Conservation (phyloP, 2,329 filamentous ascomycete genomes). For the Chaetomium strumarium region DNA sequence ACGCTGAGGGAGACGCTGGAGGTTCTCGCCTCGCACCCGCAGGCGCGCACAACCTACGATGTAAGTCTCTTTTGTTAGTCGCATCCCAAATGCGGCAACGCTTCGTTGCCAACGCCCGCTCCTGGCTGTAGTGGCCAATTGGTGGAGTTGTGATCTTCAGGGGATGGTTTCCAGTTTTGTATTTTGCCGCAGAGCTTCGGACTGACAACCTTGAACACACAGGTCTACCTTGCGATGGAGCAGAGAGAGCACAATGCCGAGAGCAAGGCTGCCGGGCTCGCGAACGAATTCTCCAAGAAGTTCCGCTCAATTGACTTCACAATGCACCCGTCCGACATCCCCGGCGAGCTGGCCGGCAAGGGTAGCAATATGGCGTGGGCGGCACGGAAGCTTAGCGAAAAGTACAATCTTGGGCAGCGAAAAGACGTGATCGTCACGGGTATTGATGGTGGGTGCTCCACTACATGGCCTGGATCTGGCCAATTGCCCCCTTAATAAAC, state of each 20-base stretch:
- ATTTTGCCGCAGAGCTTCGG: slow-evolving; percentile 1
- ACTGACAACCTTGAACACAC: slow-evolving; percentile 15
- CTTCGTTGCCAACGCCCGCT: neutral
- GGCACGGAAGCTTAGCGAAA: slow-evolving; percentile 58
- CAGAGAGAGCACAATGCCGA: slow-evolving; percentile 57
- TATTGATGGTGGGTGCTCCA: slow-evolving; percentile 58
- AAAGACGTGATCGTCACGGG: slow-evolving; percentile 63
- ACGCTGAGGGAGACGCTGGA: slow-evolving; percentile 63
- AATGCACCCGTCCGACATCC: slow-evolving; percentile 59
- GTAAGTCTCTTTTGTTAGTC: slow-evolving; percentile 42
- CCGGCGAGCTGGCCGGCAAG: slow-evolving; percentile 65
- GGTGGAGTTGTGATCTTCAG: slow-evolving; percentile 13
- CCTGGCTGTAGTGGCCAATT: neutral
- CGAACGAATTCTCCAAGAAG: slow-evolving; percentile 56
- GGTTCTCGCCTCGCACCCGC: slow-evolving; percentile 61
- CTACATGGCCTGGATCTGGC: neutral
- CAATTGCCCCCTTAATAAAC: neutral
- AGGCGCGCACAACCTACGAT: slow-evolving; percentile 60
- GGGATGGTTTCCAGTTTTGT: slow-evolving; percentile 12
- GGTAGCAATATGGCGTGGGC: slow-evolving; percentile 71
- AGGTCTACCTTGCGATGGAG: slow-evolving; percentile 72
- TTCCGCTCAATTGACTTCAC: slow-evolving; percentile 64
- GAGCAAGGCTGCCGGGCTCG: slow-evolving; percentile 55
- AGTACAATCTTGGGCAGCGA: slow-evolving; percentile 47
- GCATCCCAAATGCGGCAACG: neutral